Conservation (phyloP, 1,284 basidiomycete genomes). For the Takashimella koratensis region DNA sequence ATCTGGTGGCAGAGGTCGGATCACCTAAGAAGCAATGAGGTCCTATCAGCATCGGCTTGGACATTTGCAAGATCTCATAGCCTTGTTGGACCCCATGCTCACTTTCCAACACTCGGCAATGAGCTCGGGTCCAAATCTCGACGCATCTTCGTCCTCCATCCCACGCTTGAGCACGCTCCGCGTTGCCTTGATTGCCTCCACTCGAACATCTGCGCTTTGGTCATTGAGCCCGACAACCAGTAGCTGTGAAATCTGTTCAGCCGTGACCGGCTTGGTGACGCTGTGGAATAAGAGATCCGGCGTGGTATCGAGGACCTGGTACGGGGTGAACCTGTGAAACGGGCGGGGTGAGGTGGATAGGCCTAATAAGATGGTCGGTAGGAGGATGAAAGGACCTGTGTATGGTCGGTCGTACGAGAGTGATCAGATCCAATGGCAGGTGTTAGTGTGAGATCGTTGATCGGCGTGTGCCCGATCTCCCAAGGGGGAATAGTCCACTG, state of each 20-base stretch:
- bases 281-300: slow-evolving; percentile 35
- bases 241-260: slow-evolving; percentile 31
- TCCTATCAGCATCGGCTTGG: not conserved
- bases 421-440: no score
- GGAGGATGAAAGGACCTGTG: slow-evolving; percentile 30
- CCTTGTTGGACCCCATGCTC: slow-evolving; percentile 5
- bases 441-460: no score
- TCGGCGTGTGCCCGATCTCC: no score
- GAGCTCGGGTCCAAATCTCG: slow-evolving; percentile 24
- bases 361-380: slow-evolving; percentile 35
- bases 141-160: slow-evolving; percentile 27
- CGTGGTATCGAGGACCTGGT: slow-evolving; percentile 33
- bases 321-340: slow-evolving; percentile 42
- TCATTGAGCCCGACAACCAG: slow-evolving; percentile 38
- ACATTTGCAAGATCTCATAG: no score
- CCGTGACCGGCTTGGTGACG: slow-evolving; percentile 18
- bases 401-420: no score
- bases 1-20: slow-evolving; percentile 23
- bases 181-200: slow-evolving; percentile 42
- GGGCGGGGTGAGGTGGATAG: slow-evolving; percentile 33
- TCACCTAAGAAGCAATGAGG: not conserved
- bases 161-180: slow-evolving; percentile 32
- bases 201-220: slow-evolving; percentile 34
- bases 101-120: slow-evolving; percentile 31
- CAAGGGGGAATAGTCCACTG: no score